These are phyloP conservation scores for Wallemia hederae DNA, from an alignment of 1,284 basidiomycete genomes.

Conservation along the genomic window DNA sequence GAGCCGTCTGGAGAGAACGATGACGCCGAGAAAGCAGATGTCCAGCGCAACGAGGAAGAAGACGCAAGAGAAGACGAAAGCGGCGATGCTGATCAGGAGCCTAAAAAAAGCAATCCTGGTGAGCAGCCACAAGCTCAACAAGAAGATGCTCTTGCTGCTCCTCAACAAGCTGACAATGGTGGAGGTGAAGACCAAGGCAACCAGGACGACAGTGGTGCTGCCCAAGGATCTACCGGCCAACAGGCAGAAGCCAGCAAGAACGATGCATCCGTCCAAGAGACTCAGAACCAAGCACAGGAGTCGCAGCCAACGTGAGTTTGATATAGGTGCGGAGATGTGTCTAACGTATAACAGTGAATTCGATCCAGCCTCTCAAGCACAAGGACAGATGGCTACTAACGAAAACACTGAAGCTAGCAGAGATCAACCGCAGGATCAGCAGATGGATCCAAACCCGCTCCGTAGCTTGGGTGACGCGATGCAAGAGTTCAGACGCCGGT, in stretches of 20 bases:
- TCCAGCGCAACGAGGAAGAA: slow-evolving; percentile 1
- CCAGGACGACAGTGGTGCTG: slow-evolving; percentile 2
- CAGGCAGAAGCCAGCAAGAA: neutral
- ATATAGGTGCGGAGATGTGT: neutral
- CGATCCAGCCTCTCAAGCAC: slow-evolving; percentile 1
- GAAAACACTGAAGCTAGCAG: neutral
- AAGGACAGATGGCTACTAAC: slow-evolving; percentile 1
- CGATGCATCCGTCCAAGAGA: neutral
- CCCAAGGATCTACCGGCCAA: neutral
- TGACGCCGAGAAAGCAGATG: slow-evolving; percentile 6
- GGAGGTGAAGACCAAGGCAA: slow-evolving; percentile 9
- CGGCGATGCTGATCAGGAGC: slow-evolving; percentile 3
- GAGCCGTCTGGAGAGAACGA: slow-evolving; percentile 8
- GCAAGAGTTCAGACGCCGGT: slow-evolving; percentile 50
- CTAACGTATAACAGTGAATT: neutral
- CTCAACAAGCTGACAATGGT: slow-evolving; percentile 10
- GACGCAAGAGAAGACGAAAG: slow-evolving; percentile 2
- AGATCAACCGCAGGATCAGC: neutral
- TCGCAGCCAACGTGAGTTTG: neutral
- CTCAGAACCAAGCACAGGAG: neutral
- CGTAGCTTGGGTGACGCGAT: slow-evolving; percentile 64
- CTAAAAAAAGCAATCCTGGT: neutral
- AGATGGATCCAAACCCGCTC: slow-evolving; percentile 28
- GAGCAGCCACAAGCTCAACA: slow-evolving; percentile 5
- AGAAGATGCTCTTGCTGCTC: slow-evolving; percentile 7